A percentile compares a stretch with the other conserved stretches of the same genome.
These are phyloP conservation scores for Panaeolus papilionaceus DNA, from an alignment of 768 basidiomycete genomes.

Conservation along the genomic window DNA sequence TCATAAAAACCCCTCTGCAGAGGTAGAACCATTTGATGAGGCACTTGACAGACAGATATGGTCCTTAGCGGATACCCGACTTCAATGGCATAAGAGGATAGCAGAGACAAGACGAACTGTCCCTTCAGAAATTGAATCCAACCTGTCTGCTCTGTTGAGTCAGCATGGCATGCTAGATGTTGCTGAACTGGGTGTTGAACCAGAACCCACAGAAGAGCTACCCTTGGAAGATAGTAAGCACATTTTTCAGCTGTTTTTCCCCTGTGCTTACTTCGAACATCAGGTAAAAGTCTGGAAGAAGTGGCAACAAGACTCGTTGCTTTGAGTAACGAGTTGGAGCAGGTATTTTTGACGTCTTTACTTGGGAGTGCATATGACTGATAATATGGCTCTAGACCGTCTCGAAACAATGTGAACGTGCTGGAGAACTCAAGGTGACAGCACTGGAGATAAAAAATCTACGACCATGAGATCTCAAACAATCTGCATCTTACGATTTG, in stretches of 20 bases:
- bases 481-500: neutral
- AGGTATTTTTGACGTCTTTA: slow-evolving; percentile 43
- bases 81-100: slow-evolving; percentile 78
- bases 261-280: neutral
- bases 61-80: slow-evolving; percentile 75
- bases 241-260: neutral
- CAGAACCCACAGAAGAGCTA: slow-evolving; percentile 28
- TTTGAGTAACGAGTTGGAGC: slow-evolving; percentile 53
- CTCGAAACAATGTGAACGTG: slow-evolving; percentile 42
- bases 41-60: slow-evolving; percentile 83
- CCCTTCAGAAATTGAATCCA: slow-evolving; percentile 58
- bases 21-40: slow-evolving; percentile 86
- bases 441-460: slow-evolving; percentile 57
- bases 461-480: slow-evolving; percentile 41
- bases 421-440: slow-evolving; percentile 50
- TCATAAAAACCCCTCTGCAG: slow-evolving; percentile 35
- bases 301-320: slow-evolving; percentile 43
- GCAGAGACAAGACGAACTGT: slow-evolving; percentile 68
- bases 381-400: slow-evolving; percentile 14
- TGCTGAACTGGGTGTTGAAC: slow-evolving; percentile 22
- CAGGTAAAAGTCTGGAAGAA: slow-evolving; percentile 32
- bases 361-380: neutral
- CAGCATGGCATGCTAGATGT: slow-evolving; percentile 38
- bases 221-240: slow-evolving; percentile 30
- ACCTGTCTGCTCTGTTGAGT: slow-evolving; percentile 36